Conservation (phyloP, 352 stramenopile genomes). For the Phytophthora capsici region DNA sequence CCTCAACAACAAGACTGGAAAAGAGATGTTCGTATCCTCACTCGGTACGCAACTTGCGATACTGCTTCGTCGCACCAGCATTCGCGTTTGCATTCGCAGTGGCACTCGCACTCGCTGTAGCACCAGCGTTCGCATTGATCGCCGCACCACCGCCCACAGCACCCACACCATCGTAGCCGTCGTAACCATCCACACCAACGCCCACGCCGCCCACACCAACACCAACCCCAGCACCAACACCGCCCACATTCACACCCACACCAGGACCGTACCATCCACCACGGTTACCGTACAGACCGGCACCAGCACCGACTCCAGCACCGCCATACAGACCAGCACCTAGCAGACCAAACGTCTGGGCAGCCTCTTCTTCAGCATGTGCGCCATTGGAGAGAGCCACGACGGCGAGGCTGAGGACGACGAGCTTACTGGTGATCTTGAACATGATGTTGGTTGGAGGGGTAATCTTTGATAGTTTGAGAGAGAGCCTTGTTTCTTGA, state of each 20-base stretch:
- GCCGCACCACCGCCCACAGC: constrained; percentile 2
- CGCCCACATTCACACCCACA: background rate
- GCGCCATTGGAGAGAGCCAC: background rate
- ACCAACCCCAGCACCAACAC: background rate
- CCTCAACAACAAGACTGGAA: no score
- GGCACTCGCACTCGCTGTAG: constrained; percentile 1
- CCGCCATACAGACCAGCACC: constrained; percentile 2
- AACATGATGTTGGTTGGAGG: constrained; percentile 4
- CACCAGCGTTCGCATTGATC: constrained; percentile 3
- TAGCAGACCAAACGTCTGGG: constrained; percentile 16
- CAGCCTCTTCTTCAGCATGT: constrained; percentile 10
- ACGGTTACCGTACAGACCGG: background rate
- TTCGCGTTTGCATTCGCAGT: constrained; percentile 8
- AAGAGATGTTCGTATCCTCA: no score
- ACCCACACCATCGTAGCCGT: constrained; percentile 2
- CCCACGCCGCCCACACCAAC: background rate
- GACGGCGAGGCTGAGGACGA: constrained; percentile 7
- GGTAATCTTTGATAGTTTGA: background rate
- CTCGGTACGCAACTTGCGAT: constrained; percentile 13
- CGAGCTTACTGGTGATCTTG: constrained; percentile 5
- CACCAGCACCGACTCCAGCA: background rate
- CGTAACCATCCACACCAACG: background rate
- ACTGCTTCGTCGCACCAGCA: background rate
- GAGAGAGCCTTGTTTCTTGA: background rate
- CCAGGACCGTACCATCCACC: background rate